A percentile compares a stretch with the other conserved stretches of the same genome.
Evolutionary conservation across 2,329 filamentous ascomycete genomes (phyloP).

Genomic region (Tolypocladium sp.): DNA sequence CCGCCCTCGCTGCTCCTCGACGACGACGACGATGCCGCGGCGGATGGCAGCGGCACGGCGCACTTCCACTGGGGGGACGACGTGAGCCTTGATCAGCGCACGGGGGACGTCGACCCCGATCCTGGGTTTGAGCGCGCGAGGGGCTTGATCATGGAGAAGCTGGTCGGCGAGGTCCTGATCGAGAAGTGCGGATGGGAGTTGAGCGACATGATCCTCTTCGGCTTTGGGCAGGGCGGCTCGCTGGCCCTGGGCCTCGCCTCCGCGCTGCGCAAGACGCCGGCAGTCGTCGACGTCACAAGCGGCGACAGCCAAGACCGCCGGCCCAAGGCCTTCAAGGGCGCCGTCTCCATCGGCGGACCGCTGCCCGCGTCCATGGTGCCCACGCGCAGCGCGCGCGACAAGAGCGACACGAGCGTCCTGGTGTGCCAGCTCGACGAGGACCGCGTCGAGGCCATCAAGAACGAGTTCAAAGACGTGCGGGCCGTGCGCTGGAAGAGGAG

Average conservation of each 20-base stretch:
- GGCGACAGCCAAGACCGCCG: slow-evolving; percentile 2
- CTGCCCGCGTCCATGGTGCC: slow-evolving; percentile 44
- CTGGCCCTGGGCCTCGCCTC: slow-evolving; percentile 48
- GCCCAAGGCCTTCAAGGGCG: slow-evolving; percentile 38
- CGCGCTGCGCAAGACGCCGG: slow-evolving; percentile 25
- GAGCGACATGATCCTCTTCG: slow-evolving; percentile 54
- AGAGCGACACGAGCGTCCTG: slow-evolving; percentile 55
- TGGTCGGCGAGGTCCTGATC: slow-evolving; percentile 44
- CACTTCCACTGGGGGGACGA: slow-evolving; percentile 63
- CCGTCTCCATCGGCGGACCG: slow-evolving; percentile 53
- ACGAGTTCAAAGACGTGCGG: slow-evolving; percentile 57
- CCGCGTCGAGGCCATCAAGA: slow-evolving; percentile 53
- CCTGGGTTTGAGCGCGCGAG: slow-evolving; percentile 48
- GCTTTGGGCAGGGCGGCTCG: slow-evolving; percentile 59
- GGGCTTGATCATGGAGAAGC: slow-evolving; percentile 33
- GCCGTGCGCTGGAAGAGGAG: slow-evolving; percentile 59
- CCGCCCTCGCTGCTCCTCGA: slow-evolving; percentile 54
- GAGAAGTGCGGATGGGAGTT: slow-evolving; percentile 48
- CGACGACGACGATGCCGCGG: slow-evolving; percentile 12
- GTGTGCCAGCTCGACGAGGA: slow-evolving; percentile 52
- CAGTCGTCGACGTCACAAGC: slow-evolving; percentile 23
- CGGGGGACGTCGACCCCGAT: slow-evolving; percentile 49
- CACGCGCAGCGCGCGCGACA: slow-evolving; percentile 34
- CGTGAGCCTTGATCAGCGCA: slow-evolving; percentile 39
- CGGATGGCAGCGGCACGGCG: slow-evolving; percentile 10